Evolutionary conservation across 23 red algal species (phyloP).

Genomic region (Chondrus crispus): DNA sequence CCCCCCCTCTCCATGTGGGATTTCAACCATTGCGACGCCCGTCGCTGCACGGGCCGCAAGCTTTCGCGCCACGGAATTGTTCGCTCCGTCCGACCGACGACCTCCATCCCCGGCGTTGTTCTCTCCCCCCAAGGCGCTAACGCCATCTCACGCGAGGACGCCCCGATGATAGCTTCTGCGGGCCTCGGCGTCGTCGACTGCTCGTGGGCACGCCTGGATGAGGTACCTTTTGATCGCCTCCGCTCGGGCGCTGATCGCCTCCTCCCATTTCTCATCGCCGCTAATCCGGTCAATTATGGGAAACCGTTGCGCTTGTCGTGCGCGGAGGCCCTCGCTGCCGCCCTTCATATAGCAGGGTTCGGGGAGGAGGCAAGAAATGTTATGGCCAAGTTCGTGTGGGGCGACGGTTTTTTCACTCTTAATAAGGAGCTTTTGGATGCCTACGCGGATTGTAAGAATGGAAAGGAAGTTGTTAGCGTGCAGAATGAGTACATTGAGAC

Average conservation of each 20-base stretch:
- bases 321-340: slow-evolving; percentile 92
- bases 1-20: slow-evolving; percentile 77
- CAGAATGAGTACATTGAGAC: slow-evolving; percentile 61
- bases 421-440: slow-evolving; percentile 66
- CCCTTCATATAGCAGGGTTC: slow-evolving; percentile 67
- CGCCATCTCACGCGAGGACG: slow-evolving; percentile 71
- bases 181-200: slow-evolving; percentile 93
- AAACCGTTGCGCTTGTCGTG: slow-evolving; percentile 71
- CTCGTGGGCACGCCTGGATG: slow-evolving; percentile 92
- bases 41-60: slow-evolving; percentile 89
- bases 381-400: slow-evolving; percentile 79
- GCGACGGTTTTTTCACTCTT: slow-evolving; percentile 82
- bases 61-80: slow-evolving; percentile 66
- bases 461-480: slow-evolving; percentile 61
- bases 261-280: slow-evolving; percentile 88
- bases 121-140: slow-evolving; percentile 52
- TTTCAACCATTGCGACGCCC: slow-evolving; percentile 90
- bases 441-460: slow-evolving; percentile 67
- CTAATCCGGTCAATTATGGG: slow-evolving; percentile 97
- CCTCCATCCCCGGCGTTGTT: slow-evolving; percentile 66
- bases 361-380: slow-evolving; percentile 31
- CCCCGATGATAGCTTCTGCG: background rate
- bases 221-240: slow-evolving; percentile 65
- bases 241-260: slow-evolving; percentile 54
- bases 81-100: slow-evolving; percentile 14